Evolutionary conservation across 352 stramenopile genomes (phyloP).

Genomic region (Discostella stelligera): DNA sequence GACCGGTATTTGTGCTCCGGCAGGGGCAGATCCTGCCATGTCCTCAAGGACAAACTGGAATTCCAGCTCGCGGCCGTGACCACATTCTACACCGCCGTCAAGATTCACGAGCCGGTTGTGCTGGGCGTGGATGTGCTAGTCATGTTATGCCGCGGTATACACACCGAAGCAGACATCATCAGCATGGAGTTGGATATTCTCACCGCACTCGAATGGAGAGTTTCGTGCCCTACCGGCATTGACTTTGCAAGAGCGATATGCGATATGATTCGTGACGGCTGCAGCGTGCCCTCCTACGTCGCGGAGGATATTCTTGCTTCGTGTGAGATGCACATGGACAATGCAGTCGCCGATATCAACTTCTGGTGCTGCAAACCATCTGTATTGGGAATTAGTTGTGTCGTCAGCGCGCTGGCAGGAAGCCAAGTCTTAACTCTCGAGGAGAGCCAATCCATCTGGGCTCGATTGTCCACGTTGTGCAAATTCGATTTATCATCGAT

Average conservation of each 20-base stretch:
- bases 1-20: conserved; percentile 44
- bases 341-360: conserved; percentile 23
- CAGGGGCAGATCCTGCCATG: conserved; percentile 2
- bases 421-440: conserved; percentile 6
- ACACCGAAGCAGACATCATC: conserved; percentile 58
- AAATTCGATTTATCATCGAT: conserved; percentile 16
- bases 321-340: conserved; percentile 18
- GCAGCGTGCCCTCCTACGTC: conserved; percentile 16
- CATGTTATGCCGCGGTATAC: conserved; percentile 61
- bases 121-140: conserved; percentile 46
- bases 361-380: conserved; percentile 33
- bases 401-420: conserved; percentile 17
- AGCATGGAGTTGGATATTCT: conserved; percentile 69
- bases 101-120: conserved; percentile 54
- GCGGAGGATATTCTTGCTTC: not conserved
- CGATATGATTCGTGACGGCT: conserved; percentile 41
- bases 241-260: conserved; percentile 58
- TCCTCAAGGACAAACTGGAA: conserved; percentile 24
- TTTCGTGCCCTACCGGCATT: conserved; percentile 60
- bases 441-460: conserved; percentile 21
- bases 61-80: conserved; percentile 79
- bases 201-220: conserved; percentile 61
- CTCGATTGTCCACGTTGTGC: conserved; percentile 21
- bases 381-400: conserved; percentile 25
- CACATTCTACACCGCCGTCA: conserved; percentile 72